Evolutionary conservation across 2,329 filamentous ascomycete genomes (phyloP).

Genomic region (Ceratocystis papillata): DNA sequence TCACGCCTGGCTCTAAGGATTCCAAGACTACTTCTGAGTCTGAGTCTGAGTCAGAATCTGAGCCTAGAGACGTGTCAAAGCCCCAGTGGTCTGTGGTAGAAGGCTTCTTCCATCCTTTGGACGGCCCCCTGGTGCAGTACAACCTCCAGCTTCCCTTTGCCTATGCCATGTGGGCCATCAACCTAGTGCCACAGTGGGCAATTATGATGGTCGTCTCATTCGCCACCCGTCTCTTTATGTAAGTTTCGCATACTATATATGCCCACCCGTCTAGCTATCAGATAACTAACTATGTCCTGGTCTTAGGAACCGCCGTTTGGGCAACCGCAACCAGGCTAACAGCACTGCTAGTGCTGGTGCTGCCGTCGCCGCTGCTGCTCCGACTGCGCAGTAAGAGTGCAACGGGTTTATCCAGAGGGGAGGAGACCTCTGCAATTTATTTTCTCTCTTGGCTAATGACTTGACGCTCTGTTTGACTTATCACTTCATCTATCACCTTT

Average conservation of each 20-base stretch:
- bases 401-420: background rate
- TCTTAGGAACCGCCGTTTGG: conserved; percentile 19
- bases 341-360: conserved; percentile 26
- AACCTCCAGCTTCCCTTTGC: conserved; percentile 53
- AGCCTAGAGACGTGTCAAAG: background rate
- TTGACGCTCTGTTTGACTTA: conserved; percentile 6
- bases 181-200: conserved; percentile 59
- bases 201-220: conserved; percentile 69
- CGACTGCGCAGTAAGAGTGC: conserved; percentile 1
- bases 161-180: conserved; percentile 57
- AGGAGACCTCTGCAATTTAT: background rate
- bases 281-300: background rate
- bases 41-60: conserved; percentile 24
- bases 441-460: conserved; percentile 6
- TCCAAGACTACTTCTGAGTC: background rate
- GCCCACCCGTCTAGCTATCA: background rate
- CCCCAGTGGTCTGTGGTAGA: conserved; percentile 39
- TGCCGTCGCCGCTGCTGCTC: conserved; percentile 7
- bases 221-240: conserved; percentile 65
- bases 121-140: conserved; percentile 54
- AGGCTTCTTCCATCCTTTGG: conserved; percentile 65
- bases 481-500: conserved; percentile 18
- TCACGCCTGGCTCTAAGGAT: background rate
- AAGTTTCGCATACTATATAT: conserved; percentile 33
- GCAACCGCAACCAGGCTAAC: conserved; percentile 6